Conservation (phyloP, 2,329 filamentous ascomycete genomes). For the Penicillium sp. region DNA sequence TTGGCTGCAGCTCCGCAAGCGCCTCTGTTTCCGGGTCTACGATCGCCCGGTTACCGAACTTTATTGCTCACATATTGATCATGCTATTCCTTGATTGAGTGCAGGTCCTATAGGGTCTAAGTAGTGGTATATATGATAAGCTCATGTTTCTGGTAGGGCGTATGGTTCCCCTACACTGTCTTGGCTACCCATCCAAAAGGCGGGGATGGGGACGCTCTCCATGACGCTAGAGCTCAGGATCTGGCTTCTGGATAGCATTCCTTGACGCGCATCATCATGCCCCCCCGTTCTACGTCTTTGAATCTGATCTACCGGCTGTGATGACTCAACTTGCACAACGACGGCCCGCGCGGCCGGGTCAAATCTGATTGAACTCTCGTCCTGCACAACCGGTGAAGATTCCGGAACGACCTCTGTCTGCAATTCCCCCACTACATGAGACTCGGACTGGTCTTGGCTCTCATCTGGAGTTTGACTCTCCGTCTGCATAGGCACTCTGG, state of each 20-base stretch:
- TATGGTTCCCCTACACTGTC: constrained; percentile 46
- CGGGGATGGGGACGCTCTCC: constrained; percentile 49
- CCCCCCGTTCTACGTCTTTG: constrained; percentile 20
- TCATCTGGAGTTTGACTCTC: constrained; percentile 23
- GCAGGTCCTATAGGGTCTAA: background rate
- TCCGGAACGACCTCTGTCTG: constrained; percentile 44
- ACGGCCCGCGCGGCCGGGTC: constrained; percentile 30
- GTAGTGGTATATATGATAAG: constrained; percentile 12
- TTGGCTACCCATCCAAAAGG: constrained; percentile 44
- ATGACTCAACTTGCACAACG: constrained; percentile 48
- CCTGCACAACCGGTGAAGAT: constrained; percentile 41
- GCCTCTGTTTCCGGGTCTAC: constrained; percentile 30
- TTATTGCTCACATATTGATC: background rate
- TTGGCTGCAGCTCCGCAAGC: constrained; percentile 11
- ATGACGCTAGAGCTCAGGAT: constrained; percentile 49
- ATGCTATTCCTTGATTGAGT: background rate
- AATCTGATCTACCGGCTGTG: constrained; percentile 40
- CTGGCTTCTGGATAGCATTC: constrained; percentile 40
- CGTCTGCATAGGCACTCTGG: constrained; percentile 13
- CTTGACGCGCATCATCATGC: constrained; percentile 23
- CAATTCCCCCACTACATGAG: constrained; percentile 26
- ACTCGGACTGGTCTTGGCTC: constrained; percentile 29
- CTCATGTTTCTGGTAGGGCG: constrained; percentile 31
- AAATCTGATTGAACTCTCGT: constrained; percentile 18
- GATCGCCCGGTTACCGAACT: constrained; percentile 31